A percentile compares a stretch with the other conserved stretches of the same genome.
Evolutionary conservation across 192 early-diverging fungal genomes (phyloP).

Genomic region (Backusella tuberculispora): DNA sequence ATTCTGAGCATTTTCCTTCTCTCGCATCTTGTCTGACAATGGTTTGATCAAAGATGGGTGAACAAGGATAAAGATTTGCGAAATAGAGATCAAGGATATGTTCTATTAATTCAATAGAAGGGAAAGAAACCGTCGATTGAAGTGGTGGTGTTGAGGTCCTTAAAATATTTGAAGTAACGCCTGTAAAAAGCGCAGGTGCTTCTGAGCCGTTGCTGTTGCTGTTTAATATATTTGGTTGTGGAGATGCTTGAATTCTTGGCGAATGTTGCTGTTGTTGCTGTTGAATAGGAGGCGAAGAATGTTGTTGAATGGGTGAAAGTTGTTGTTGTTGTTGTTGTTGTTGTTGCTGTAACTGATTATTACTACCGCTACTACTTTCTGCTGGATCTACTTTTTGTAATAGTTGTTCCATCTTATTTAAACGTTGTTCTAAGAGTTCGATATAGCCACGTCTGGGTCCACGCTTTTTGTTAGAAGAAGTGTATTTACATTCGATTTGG

Average conservation of each 20-base stretch:
- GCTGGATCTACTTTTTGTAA: slow-evolving; percentile 40
- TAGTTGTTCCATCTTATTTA: slow-evolving; percentile 79
- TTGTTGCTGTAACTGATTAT: background rate
- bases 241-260: background rate
- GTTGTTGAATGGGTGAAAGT: background rate
- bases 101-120: slow-evolving; percentile 48
- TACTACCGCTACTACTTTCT: background rate
- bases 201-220: background rate
- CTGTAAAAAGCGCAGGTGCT: slow-evolving; percentile 9
- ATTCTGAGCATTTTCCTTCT: slow-evolving; percentile 48
- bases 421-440: slow-evolving; percentile 71
- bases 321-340: background rate
- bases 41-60: slow-evolving; percentile 53
- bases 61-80: slow-evolving; percentile 45
- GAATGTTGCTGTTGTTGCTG: background rate
- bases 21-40: slow-evolving; percentile 50
- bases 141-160: background rate
- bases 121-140: slow-evolving; percentile 28
- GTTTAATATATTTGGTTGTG: background rate
- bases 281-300: background rate
- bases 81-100: slow-evolving; percentile 56
- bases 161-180: background rate
- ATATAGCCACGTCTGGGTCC: slow-evolving; percentile 86
- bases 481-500: slow-evolving; percentile 73
- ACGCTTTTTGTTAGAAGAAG: slow-evolving; percentile 85